Evolutionary conservation across 441 rosid species (phyloP), one percentile per base, ranked within the genome.

Genomic region (Populus hybrid): DNA sequence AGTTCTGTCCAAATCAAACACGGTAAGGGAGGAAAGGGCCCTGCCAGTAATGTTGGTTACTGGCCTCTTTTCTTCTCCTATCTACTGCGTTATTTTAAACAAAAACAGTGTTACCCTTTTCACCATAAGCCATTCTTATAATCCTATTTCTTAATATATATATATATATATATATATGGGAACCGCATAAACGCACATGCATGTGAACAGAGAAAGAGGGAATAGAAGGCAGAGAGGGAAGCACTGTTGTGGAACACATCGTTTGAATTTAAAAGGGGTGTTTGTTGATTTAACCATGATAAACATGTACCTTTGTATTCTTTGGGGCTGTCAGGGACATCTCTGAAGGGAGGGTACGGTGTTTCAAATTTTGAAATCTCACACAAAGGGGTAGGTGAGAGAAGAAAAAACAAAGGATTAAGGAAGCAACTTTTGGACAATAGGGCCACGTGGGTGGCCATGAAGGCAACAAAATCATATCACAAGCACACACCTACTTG

Each of bases 311-410:
- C 20, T 32, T n/a, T 30, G 32, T 30, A 36, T 35, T 24, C 14
- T 28, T 40, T 35, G 21, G 57, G 50, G 66, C 4, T 50, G 50
- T 16, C 46, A 21, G 21, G 64, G 18, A 6, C 32, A 30, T 30
- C 32, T 30, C 32, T 20, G 35, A 9, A 18, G 42, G 74, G 67
- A 80, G 79, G 81, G 72, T 46, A 65, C 21, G 32, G 20, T 59
- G 81, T 83, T 88, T 89, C 88, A 89, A 89, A 89, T 10, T 89
- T 89, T 84, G 90, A 89, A 89, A 85, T 75, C 77, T 30, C 40
- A 26, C 6, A 18, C 67, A 36, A 26, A 1, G 32, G 32, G 32
- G 74, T 40, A 21, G 84, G 82, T 73, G 69, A 30, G 4, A 30
- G 32, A 70, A 18, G 5, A 6, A 4, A 75, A 38, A 61, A 24